phyloP scores from a whole-genome alignment of 495 filamentous ascomycete genomes.

The Tuber brumale region DNA sequence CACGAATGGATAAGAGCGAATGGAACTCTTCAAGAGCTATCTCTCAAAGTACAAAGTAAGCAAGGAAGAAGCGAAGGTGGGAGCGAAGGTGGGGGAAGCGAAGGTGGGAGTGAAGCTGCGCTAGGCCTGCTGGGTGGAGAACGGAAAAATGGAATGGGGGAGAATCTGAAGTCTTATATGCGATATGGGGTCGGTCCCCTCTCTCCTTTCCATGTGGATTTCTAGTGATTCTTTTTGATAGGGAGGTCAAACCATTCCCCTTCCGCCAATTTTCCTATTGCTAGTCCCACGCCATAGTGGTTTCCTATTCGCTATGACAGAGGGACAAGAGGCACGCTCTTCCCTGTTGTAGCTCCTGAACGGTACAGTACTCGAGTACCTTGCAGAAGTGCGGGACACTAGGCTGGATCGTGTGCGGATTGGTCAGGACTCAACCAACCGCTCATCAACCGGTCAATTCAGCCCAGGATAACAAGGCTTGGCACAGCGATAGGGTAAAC shows the following conservation, averaged over 20 bases:
- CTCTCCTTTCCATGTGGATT: neutral
- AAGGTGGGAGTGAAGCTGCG: slow-evolving; percentile 10
- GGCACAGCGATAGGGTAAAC: neutral
- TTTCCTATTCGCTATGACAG: neutral
- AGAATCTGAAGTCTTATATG: neutral
- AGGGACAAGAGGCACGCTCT: neutral
- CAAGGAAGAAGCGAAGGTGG: neutral
- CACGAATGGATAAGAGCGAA: slow-evolving; percentile 11
- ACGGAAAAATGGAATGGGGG: neutral
- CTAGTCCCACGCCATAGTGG: neutral
- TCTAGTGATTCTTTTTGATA: neutral
- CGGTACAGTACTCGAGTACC: neutral
- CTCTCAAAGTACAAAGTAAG: slow-evolving; percentile 15
- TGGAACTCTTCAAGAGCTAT: slow-evolving; percentile 30
- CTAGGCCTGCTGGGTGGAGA: slow-evolving; percentile 19
- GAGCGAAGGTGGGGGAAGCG: slow-evolving; percentile 2
- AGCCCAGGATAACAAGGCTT: neutral
- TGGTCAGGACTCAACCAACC: neutral
- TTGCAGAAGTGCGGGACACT: neutral
- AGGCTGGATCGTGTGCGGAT: neutral
- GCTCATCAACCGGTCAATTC: neutral
- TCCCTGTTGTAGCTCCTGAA: neutral
- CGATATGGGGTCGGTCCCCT: neutral
- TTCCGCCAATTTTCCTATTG: neutral
- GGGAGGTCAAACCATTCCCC: neutral